Evolutionary conservation across 805 yeast genomes (phyloP), one percentile per base, ranked within the genome.

Genomic region (Candida nanaspora): DNA sequence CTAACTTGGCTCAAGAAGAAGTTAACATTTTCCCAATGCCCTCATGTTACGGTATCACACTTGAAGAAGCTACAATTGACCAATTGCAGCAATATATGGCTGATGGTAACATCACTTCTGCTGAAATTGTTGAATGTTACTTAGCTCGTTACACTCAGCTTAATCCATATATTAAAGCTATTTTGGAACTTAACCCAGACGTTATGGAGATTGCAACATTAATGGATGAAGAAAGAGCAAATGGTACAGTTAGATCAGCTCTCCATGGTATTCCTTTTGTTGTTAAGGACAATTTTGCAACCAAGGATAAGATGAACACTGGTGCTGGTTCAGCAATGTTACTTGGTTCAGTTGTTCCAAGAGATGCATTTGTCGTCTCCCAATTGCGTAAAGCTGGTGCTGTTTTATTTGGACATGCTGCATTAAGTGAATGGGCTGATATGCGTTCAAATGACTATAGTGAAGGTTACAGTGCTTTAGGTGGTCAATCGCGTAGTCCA

Each of bases 361-460:
- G 61, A n/a, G 61, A 55, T 43, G 58, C 59, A 9, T 45, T 42
- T 36, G 59, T 56, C 37, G 58, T 56, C 5, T 16, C 37, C 5
- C 52, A 52, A 32, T 35, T 56, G 28, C 43, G 59, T 34, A 59
- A 52, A 32, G 58, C 59, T 0, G 61, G 59, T 32, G 59, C 59
- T 19, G 53, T 56, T 6, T 38, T 56, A 14, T 53, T 55, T 37
- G 61, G 61, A 6, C 61, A 56, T 42, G 18, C 59, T 4, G 46
- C 58, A 3, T 39, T 56, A 36, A 53, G 58, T 18, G 61, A 56
- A 42, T 56, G 59, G 59, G 61, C 61, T 11, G 59, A 56, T 37
- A 56, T 56, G 59, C 46, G 59, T 36, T 48, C 56, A 5, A 45
- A 47, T 19, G 36, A 16, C 6, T 56, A 56, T 39, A 49, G 56